Evolutionary conservation across 2,329 filamentous ascomycete species (phyloP), one percentile per base, ranked within the genome.

Genomic region (Ophiobolus disseminans): DNA sequence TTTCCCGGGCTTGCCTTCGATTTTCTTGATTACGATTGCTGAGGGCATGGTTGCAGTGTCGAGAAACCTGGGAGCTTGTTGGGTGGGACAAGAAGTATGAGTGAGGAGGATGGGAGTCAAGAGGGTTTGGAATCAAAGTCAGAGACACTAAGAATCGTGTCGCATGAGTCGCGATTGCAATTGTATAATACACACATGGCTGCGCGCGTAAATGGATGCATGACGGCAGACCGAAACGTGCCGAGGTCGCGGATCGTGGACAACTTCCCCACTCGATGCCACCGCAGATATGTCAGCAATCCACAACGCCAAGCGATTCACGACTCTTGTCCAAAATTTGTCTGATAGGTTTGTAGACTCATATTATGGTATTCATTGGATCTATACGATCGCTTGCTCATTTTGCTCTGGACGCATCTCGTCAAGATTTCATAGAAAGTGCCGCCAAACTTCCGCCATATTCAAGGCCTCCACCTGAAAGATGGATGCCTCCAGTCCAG

Each of bases 1-100:
- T 73, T 92, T 79, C 48, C 91, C 91, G 7, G 91, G 91, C 76
- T 92, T 93, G 62, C 89, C 90, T 59, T 91, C 87, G 41, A 88
- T 78, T 58, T 90, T 81, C 63, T 86, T 80, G 55, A 92, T 79
- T 20, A 82, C 81, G 45, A 91, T 81, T 48, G 82, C 80, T 53
- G 77, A 76, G 37, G 79, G 79, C 78, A 80, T 81, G 30, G n/a
- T 14, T 32, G 30, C n/a, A 6, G 3, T 14, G 9, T 7, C 7
- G 13, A 7, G 7, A 3, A 32, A 14, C 30, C 3, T 32, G 3
- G 3, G 3, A 14, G 8, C 13, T 14, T 13, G 30, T 32, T 32
- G 30, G 30, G 9, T 32, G n/a, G 30, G n/a, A n/a, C 30, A 14
- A 32, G 30, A 8, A 32, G 3, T 10, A 14, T 14, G n/a, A 32